phyloP scores from a whole-genome alignment of 305 asterid genomes.

The Rubia occidens region DNA sequence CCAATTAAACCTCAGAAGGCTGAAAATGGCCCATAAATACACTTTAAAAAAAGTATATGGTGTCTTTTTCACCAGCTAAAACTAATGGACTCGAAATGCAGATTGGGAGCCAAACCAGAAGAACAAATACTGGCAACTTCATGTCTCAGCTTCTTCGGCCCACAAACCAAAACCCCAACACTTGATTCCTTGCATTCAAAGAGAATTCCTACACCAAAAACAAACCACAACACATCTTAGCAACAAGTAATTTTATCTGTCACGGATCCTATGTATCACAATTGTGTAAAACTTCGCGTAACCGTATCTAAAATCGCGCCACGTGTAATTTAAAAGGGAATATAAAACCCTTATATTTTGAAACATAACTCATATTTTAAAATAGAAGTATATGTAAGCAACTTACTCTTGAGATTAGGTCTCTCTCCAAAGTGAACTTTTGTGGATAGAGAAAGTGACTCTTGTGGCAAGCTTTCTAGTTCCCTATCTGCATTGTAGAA shows the following conservation, averaged over 20 bases:
- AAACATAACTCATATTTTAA: no score
- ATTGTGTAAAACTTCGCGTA: not conserved
- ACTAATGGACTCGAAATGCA: constrained; percentile 39
- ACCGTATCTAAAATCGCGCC: no score
- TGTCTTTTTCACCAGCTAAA: constrained; percentile 29
- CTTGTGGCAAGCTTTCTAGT: constrained; percentile 31
- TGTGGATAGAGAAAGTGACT: constrained; percentile 21
- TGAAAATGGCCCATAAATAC: not conserved
- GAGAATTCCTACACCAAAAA: constrained; percentile 24
- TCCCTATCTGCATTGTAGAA: constrained; percentile 33
- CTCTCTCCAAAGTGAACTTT: constrained; percentile 35
- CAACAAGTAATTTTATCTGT: not conserved
- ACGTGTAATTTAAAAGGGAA: no score
- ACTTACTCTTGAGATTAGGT: constrained; percentile 37
- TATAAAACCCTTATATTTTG: no score
- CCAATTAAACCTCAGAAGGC: not conserved
- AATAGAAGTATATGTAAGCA: not conserved
- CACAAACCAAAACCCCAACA: constrained; percentile 34
- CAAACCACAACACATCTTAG: not conserved
- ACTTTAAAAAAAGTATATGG: no score
- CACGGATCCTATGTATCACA: not conserved
- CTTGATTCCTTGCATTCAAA: constrained; percentile 32
- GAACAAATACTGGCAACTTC: constrained; percentile 36
- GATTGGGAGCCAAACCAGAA: constrained; percentile 28
- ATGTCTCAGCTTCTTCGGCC: constrained; percentile 37